Evolutionary conservation across 2,329 filamentous ascomycete species (phyloP).

Genomic region (Pseudogymnoascus pannorum): DNA sequence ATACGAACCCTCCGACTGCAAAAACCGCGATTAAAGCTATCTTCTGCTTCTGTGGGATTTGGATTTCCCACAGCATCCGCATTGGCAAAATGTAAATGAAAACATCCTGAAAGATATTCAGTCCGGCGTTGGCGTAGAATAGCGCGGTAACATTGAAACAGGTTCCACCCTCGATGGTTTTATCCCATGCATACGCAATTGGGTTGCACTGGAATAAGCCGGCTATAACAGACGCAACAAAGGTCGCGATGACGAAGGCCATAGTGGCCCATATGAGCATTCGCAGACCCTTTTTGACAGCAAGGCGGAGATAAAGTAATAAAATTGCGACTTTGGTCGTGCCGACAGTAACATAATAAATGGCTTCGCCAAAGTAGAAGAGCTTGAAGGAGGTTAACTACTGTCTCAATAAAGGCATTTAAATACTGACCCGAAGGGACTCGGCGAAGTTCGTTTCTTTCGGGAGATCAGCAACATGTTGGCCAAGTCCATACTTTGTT

Average conservation of each 20-base stretch:
- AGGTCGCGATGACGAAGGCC: slow-evolving; percentile 2
- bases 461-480: not conserved
- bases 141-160: slow-evolving; percentile 1
- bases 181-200: slow-evolving; percentile 27
- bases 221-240: slow-evolving; percentile 17
- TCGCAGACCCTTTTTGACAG: not conserved
- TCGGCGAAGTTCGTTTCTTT: slow-evolving; percentile 5
- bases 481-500: slow-evolving; percentile 1
- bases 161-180: slow-evolving; percentile 18
- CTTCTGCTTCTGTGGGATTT: slow-evolving; percentile 18
- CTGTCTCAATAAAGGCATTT: not conserved
- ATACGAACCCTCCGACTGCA: slow-evolving; percentile 20
- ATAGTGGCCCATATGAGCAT: not conserved
- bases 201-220: slow-evolving; percentile 23
- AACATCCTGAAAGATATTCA: slow-evolving; percentile 19
- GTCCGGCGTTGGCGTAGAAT: slow-evolving; percentile 14
- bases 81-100: slow-evolving; percentile 18
- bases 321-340: slow-evolving; percentile 2
- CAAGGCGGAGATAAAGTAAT: slow-evolving; percentile 1
- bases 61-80: slow-evolving; percentile 15
- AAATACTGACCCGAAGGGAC: slow-evolving; percentile 5
- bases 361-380: slow-evolving; percentile 2
- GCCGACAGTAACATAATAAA: slow-evolving; percentile 5
- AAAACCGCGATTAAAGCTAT: slow-evolving; percentile 19
- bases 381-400: not conserved